Base-by-base conservation (phyloP, 345 rosid genomes). In the Salix purpurea region DNA sequence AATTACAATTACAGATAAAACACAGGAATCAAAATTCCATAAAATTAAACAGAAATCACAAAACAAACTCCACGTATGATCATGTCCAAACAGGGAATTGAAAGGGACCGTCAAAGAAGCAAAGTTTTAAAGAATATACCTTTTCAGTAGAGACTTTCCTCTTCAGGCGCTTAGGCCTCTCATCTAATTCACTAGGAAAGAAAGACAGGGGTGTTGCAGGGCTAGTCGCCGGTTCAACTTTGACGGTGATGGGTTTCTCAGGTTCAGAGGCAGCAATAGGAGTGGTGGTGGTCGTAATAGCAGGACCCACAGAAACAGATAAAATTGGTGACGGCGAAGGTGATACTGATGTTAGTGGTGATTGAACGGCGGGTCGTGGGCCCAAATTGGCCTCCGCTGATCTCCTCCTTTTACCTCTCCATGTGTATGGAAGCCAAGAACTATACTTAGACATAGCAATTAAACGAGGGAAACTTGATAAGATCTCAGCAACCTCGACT, bases 131-230 rank as follows among this genome's bases (percentile, higher is more conserved):
- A 50, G 15, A 28, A 69, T 74, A 13, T n/a, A 80, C 87, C 83
- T 67, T 80, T 74, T 81, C 72, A 19, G 69, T 69, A 23, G 73
- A 66, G 71, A 62, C 10, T 78, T 62, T 83, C 69, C 74, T 75
- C 54, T 73, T 84, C 13, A 72, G 32, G n/a, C 73, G 82, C 60
- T 71, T 75, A 16, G 58, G 67, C 64, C 74, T 82, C 67, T 78
- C 87, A 18, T 84, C 87, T 44, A 80, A 69, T 78, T 84, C 89
- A 66, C 84, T 82, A 0, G 85, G 83, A 18, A 71, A 73, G 77
- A 83, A 83, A 8, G 80, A 74, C 5, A 83, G 79, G 3, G 88
- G 89, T 26, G 89, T 79, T 0, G 78, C 78, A 4, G 89, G 87
- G 50, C 87, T 85, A 4, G 84, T 61, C 69, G 83, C 77, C 54